Conservation (phyloP, 805 yeast species). For the Candida anglica region DNA sequence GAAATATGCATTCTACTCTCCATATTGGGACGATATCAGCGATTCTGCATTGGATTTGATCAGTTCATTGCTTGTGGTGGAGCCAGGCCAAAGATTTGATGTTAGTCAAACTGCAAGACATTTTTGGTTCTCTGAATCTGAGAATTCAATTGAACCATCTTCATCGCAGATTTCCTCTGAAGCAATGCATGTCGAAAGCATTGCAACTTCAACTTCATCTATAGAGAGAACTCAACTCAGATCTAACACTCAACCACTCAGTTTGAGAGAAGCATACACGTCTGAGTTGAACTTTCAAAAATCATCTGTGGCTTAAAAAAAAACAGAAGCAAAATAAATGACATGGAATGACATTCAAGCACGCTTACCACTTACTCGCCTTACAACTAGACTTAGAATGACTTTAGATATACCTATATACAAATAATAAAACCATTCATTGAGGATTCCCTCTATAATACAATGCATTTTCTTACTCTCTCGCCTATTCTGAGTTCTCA, state of each 20-base stretch:
- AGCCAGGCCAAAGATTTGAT: slow-evolving; percentile 41
- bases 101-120: slow-evolving; percentile 38
- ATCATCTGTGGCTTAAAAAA: background rate
- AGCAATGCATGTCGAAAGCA: background rate
- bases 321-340: no score
- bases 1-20: slow-evolving; percentile 69
- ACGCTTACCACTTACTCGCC: no score
- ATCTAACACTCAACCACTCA: slow-evolving; percentile 24
- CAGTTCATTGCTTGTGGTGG: slow-evolving; percentile 53
- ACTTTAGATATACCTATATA: no score
- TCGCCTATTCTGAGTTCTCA: no score
- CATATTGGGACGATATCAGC: slow-evolving; percentile 71
- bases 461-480: no score
- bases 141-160: slow-evolving; percentile 3
- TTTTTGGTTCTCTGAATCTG: slow-evolving; percentile 37
- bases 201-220: background rate
- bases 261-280: slow-evolving; percentile 20
- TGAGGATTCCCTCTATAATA: no score
- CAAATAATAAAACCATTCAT: no score
- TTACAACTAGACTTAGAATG: no score
- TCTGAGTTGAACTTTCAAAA: slow-evolving; percentile 14
- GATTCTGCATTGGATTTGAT: slow-evolving; percentile 67
- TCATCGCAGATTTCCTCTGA: background rate
- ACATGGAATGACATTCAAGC: no score
- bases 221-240: slow-evolving; percentile 15